These are phyloP conservation scores for Starmerella ratchasimensis DNA, from an alignment of 805 yeast species.

Conservation along the genomic window DNA sequence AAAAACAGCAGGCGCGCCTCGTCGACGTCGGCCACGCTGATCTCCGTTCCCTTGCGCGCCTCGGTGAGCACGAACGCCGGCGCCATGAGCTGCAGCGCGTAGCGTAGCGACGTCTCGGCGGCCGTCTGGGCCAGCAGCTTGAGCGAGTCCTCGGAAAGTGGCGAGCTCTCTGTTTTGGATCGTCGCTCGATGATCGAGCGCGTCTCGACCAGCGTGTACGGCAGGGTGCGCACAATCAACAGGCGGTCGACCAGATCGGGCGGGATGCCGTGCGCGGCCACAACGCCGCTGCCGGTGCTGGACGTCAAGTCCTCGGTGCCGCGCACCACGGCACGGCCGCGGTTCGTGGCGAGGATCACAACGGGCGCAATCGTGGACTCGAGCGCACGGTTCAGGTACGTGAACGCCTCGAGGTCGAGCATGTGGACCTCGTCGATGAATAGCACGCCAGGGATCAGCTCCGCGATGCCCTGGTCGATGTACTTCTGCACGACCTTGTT, in stretches of 20 bases:
- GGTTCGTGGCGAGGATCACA: conserved; percentile 88
- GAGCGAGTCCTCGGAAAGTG: conserved; percentile 54
- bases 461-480: conserved; percentile 97
- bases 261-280: conserved; percentile 93
- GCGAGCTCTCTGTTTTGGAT: conserved; percentile 60
- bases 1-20: conserved; percentile 73
- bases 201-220: conserved; percentile 76
- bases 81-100: conserved; percentile 77
- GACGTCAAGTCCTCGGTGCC: conserved; percentile 84
- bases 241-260: conserved; percentile 86
- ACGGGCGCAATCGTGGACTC: conserved; percentile 88
- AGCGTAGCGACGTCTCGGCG: conserved; percentile 66
- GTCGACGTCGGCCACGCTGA: conserved; percentile 57
- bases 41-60: conserved; percentile 56
- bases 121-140: conserved; percentile 65
- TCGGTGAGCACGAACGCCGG: conserved; percentile 79
- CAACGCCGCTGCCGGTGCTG: too few relatives aligned
- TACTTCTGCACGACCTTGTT: conserved; percentile 91
- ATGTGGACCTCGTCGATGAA: conserved; percentile 97
- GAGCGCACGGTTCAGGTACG: conserved; percentile 84
- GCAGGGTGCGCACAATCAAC: conserved; percentile 79
- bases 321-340: conserved; percentile 82
- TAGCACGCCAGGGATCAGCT: conserved; percentile 91
- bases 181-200: conserved; percentile 70
- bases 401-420: conserved; percentile 94